A percentile compares a stretch with the other conserved stretches of the same genome.
Conservation (phyloP, 192 early-diverging fungal genomes). For the Thamnidium elegans region DNA sequence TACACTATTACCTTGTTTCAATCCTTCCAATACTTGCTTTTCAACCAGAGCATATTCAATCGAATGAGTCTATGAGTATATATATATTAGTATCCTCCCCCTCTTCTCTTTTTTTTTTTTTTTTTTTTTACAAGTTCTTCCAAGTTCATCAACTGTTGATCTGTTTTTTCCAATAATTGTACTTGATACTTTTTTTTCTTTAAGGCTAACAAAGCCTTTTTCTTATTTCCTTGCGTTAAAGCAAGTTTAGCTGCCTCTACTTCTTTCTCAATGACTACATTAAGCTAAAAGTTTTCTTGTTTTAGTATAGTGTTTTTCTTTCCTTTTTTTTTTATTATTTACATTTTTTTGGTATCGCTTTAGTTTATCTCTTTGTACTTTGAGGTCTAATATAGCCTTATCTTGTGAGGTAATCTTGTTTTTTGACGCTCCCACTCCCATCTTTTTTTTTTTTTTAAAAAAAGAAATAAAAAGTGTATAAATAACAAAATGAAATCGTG, state of each 20-base stretch:
- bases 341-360: conserved; percentile 90
- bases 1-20: conserved; percentile 83
- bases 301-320: neutral
- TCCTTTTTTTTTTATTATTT: conserved; percentile 11
- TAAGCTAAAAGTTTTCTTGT: conserved; percentile 51
- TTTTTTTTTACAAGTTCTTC: conserved; percentile 72
- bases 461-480: too few species aligned
- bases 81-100: neutral
- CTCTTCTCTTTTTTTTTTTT: neutral
- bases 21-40: conserved; percentile 79
- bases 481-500: too few species aligned
- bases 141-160: conserved; percentile 84
- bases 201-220: conserved; percentile 82
- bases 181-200: conserved; percentile 97
- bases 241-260: conserved; percentile 74
- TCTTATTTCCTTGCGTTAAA: conserved; percentile 72
- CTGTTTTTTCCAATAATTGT: conserved; percentile 77
- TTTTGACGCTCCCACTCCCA: conserved; percentile 53
- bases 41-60: conserved; percentile 95
- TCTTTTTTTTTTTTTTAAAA: conserved; percentile 7
- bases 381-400: conserved; percentile 92
- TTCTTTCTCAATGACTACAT: conserved; percentile 79
- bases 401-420: conserved; percentile 82
- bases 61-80: conserved; percentile 55
- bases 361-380: conserved; percentile 92